Evolutionary conservation across 805 yeast species (phyloP).

Genomic region (Saccharomycopsis fermentans): DNA sequence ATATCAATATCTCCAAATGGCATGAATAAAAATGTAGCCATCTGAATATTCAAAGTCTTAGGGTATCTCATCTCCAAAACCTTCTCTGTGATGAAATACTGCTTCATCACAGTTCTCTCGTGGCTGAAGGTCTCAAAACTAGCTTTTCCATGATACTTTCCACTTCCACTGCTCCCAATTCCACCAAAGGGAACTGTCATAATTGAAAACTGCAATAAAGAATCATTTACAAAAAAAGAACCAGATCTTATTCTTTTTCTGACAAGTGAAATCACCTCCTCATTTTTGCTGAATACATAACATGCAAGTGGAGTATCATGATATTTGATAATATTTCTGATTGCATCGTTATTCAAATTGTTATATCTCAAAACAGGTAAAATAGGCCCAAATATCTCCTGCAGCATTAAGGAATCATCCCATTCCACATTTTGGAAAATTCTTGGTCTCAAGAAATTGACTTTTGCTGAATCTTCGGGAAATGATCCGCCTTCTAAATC

Average conservation of each 20-base stretch:
- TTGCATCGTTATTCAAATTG: constrained; percentile 31
- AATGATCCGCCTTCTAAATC: constrained; percentile 20
- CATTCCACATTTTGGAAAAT: constrained; percentile 52
- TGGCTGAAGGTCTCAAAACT: constrained; percentile 63
- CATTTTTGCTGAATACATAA: constrained; percentile 51
- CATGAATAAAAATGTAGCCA: constrained; percentile 2
- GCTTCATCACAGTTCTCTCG: constrained; percentile 54
- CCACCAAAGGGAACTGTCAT: constrained; percentile 83
- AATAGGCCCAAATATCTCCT: constrained; percentile 79
- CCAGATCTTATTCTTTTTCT: constrained; percentile 58
- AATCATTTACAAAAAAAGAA: constrained; percentile 58
- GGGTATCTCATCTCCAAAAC: constrained; percentile 55
- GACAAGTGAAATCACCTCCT: constrained; percentile 40
- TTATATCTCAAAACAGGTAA: constrained; percentile 58
- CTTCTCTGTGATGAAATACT: constrained; percentile 55
- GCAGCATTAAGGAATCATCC: constrained; percentile 62
- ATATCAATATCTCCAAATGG: constrained; percentile 8
- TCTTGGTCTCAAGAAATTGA: constrained; percentile 62
- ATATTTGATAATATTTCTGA: constrained; percentile 32
- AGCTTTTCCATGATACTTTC: constrained; percentile 68
- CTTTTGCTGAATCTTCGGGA: constrained; percentile 9
- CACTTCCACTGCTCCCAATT: constrained; percentile 73
- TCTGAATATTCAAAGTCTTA: constrained; percentile 25
- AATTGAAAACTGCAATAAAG: constrained; percentile 59
- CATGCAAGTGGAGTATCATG: constrained; percentile 77